phyloP scores from a whole-genome alignment of 2,329 filamentous ascomycete species.

The Cryphonectria japonica region DNA sequence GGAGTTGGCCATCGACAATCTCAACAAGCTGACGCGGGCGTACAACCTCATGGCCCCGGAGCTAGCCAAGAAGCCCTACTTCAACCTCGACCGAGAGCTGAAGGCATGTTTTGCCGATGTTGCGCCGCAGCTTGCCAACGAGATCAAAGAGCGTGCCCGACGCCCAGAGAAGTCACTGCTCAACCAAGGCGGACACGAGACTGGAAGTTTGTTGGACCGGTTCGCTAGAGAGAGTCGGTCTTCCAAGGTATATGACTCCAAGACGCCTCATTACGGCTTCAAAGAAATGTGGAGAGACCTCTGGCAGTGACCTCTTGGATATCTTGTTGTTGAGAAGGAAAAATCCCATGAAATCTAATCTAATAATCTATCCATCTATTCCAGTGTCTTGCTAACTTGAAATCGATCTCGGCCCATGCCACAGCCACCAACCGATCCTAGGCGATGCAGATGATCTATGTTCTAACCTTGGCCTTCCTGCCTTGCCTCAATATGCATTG shows the following conservation, averaged over 20 bases:
- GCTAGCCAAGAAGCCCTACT: conserved; percentile 91
- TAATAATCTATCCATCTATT: background rate
- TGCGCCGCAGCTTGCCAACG: conserved; percentile 72
- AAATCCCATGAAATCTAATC: background rate
- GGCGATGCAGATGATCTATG: background rate
- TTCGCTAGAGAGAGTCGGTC: conserved; percentile 56
- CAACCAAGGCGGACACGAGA: conserved; percentile 45
- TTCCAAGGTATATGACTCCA: conserved; percentile 73
- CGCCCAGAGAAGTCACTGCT: conserved; percentile 46
- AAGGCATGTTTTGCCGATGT: conserved; percentile 82
- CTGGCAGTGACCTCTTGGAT: conserved; percentile 45
- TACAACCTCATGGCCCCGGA: conserved; percentile 97
- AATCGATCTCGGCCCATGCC: background rate
- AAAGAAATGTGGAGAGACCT: conserved; percentile 89
- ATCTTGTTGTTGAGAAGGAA: background rate
- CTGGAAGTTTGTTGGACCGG: conserved; percentile 62
- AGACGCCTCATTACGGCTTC: conserved; percentile 78
- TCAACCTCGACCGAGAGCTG: conserved; percentile 80
- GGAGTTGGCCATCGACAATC: conserved; percentile 71
- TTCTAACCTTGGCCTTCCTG: background rate
- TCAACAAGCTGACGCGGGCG: conserved; percentile 79
- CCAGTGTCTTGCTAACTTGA: background rate
- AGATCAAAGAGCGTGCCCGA: conserved; percentile 71
- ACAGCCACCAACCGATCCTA: background rate
- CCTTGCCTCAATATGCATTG: background rate